These are phyloP conservation scores for Mikania micrantha DNA, from an alignment of 129 eudicot genomes.

Conservation along the genomic window DNA sequence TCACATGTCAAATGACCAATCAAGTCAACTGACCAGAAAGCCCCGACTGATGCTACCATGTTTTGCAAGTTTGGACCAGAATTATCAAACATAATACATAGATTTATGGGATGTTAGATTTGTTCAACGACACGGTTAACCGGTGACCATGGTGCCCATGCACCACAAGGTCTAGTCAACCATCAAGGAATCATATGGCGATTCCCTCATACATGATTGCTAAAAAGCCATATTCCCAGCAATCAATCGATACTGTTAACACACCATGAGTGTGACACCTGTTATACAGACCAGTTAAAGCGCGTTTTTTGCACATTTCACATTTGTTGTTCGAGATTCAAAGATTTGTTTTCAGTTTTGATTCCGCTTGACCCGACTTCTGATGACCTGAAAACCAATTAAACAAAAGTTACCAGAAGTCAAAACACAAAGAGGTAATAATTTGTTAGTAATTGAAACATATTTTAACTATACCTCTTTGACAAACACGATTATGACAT, in stretches of 20 bases:
- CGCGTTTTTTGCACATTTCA: constrained; percentile 26
- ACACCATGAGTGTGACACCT: constrained; percentile 23
- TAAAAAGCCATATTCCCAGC: constrained; percentile 34
- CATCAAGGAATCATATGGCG: constrained; percentile 39
- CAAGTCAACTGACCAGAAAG: background rate
- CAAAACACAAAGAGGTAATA: background rate
- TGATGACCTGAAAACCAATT: constrained; percentile 40
- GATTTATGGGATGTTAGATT: constrained; percentile 17
- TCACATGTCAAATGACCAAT: too few relatives aligned
- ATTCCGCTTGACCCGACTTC: constrained; percentile 37
- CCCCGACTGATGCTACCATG: background rate
- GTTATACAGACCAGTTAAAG: constrained; percentile 31
- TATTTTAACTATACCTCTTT: constrained; percentile 32
- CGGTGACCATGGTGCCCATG: constrained; percentile 11
- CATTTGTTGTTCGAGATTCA: constrained; percentile 28
- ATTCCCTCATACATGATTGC: constrained; percentile 32
- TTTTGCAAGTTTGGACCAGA: background rate
- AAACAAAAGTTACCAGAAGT: background rate
- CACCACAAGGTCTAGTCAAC: constrained; percentile 11
- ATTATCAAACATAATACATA: constrained; percentile 9
- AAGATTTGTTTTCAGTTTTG: constrained; percentile 17
- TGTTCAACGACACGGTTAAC: constrained; percentile 12
- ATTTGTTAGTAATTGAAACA: background rate
- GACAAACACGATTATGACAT: constrained; percentile 24
- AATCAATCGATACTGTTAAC: constrained; percentile 27